phyloP scores from a whole-genome alignment of 1,284 basidiomycete genomes.

The Pterulicium gracile region DNA sequence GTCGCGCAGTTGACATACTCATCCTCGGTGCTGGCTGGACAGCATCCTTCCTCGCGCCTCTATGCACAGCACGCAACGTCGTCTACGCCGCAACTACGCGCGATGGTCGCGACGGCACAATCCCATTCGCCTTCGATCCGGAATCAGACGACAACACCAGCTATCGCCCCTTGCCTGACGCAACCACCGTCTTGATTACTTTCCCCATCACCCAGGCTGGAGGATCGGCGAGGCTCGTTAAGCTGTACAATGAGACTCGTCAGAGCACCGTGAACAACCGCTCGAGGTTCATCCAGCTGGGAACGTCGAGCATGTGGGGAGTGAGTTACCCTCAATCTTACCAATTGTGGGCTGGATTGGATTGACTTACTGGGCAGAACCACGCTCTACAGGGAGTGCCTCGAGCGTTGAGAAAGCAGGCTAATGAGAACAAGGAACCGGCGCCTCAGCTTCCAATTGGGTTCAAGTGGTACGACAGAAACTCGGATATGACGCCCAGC shows the following conservation, averaged over 20 bases:
- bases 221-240: slow-evolving; percentile 27
- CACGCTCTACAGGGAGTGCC: too few relatives aligned
- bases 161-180: slow-evolving; percentile 39
- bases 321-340: slow-evolving; percentile 32
- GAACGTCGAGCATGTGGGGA: slow-evolving; percentile 52
- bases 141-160: slow-evolving; percentile 28
- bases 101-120: slow-evolving; percentile 31
- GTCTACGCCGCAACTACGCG: slow-evolving; percentile 47
- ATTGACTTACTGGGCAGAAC: background rate
- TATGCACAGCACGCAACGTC: slow-evolving; percentile 30
- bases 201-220: slow-evolving; percentile 45
- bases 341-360: too few relatives aligned
- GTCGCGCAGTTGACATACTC: slow-evolving; percentile 43
- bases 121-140: slow-evolving; percentile 39
- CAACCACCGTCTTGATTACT: slow-evolving; percentile 48
- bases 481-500: background rate
- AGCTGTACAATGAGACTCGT: slow-evolving; percentile 22
- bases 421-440: background rate
- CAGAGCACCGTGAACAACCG: slow-evolving; percentile 10
- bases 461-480: slow-evolving; percentile 31
- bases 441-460: slow-evolving; percentile 1
- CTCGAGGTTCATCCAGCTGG: slow-evolving; percentile 45
- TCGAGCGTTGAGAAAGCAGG: slow-evolving; percentile 4
- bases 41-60: slow-evolving; percentile 48
- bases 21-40: slow-evolving; percentile 68